Evolutionary conservation across 495 filamentous ascomycete species (phyloP).

Genomic region (Bacidia rubella): DNA sequence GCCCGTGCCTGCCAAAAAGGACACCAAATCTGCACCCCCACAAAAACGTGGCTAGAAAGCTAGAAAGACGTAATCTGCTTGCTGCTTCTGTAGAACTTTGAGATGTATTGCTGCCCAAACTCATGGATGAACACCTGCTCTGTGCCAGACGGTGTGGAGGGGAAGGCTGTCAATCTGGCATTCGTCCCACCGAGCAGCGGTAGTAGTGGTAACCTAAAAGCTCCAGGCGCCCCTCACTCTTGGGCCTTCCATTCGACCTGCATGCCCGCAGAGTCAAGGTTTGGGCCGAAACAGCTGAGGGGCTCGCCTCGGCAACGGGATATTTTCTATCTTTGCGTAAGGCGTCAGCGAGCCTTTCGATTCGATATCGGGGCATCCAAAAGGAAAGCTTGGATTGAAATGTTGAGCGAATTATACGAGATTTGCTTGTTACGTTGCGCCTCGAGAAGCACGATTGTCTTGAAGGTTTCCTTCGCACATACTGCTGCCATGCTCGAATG

Average conservation of each 20-base stretch:
- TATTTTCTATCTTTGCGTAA: not conserved
- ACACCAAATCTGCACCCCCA: not conserved
- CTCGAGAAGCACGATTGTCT: too few relatives aligned
- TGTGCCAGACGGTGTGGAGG: not conserved
- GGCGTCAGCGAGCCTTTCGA: not conserved
- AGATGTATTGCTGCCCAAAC: conserved; percentile 4
- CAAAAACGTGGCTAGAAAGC: not conserved
- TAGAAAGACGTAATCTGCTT: not conserved
- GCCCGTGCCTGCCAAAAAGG: not conserved
- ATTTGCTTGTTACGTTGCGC: not conserved
- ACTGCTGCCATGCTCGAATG: not conserved
- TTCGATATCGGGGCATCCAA: not conserved
- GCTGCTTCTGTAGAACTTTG: not conserved
- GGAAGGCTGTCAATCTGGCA: not conserved
- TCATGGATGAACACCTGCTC: conserved; percentile 4
- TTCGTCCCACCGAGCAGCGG: not conserved
- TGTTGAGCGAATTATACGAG: not conserved
- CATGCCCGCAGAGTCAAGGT: not conserved
- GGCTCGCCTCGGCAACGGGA: not conserved
- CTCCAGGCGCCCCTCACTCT: not conserved
- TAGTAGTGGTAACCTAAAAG: not conserved
- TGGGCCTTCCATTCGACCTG: not conserved
- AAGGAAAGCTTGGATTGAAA: not conserved
- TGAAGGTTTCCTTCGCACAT: too few relatives aligned
- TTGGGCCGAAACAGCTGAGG: not conserved